Evolutionary conservation across 176 grass and related monocot species (phyloP).

Genomic region (Saccharum officinarum): DNA sequence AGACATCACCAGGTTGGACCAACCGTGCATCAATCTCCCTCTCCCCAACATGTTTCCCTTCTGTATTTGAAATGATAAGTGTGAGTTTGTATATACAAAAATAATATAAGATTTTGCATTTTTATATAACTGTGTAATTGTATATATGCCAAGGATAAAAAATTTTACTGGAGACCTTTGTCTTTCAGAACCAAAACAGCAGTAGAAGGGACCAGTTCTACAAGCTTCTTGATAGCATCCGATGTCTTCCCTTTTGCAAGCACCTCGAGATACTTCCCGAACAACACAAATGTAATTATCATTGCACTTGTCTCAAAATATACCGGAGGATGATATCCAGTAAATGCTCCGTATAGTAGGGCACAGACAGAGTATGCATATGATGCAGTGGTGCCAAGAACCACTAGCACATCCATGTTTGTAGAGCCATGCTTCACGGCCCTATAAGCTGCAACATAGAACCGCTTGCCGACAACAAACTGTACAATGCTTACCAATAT

Average conservation of each 20-base stretch:
- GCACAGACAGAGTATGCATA: constrained; percentile 91
- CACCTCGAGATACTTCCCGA: constrained; percentile 98
- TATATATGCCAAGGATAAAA: constrained; percentile 1
- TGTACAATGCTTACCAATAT: constrained; percentile 87
- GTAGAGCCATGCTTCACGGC: constrained; percentile 82
- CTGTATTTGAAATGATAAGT: constrained; percentile 44
- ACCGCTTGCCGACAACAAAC: constrained; percentile 81
- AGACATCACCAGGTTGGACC: constrained; percentile 87
- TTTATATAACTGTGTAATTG: background rate
- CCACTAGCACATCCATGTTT: constrained; percentile 98
- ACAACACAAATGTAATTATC: constrained; percentile 98
- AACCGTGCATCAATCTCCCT: constrained; percentile 92
- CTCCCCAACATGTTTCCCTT: constrained; percentile 65
- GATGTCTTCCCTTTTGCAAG: constrained; percentile 95
- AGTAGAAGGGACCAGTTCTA: constrained; percentile 92
- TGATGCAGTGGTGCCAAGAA: constrained; percentile 86
- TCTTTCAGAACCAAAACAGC: constrained; percentile 93
- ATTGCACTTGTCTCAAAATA: constrained; percentile 99
- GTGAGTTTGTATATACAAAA: constrained; percentile 22
- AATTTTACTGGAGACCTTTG: constrained; percentile 47
- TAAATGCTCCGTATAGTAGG: constrained; percentile 70
- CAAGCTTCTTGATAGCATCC: constrained; percentile 96
- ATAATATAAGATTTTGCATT: background rate
- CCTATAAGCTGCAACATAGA: constrained; percentile 80
- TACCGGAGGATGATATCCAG: constrained; percentile 68